Evolutionary conservation across 1,284 basidiomycete genomes (phyloP), one percentile per base, ranked within the genome.

Genomic region (Moniliophthora roreri): DNA sequence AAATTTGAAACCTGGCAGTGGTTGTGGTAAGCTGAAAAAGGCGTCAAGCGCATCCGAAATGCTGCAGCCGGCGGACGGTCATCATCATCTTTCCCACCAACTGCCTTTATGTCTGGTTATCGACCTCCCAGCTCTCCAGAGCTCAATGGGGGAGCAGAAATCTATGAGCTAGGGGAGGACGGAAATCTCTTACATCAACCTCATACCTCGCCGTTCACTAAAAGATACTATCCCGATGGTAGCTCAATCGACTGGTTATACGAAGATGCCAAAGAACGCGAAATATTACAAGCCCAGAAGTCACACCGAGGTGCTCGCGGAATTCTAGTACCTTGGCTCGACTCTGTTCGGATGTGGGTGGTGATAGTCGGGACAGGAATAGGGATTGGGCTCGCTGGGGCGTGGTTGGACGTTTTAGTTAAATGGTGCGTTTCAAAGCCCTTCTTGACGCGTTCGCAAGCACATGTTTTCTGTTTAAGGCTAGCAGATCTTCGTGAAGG

Each of bases 351-450:
- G 44, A 77, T 86, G 61, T 90, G 87, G 87, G 66, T 89, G 37
- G 81, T 89, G 34, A 77, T 87, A 20, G 75, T 89, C 50, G 60
- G 79, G 45, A 86, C 85, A 11, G 87, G 87, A 10, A 63, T 85
- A n/a, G 82, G 84, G 0, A 81, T 88, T 45, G 88, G 89, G 1
- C 68, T 85, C 3, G 76, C 82, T 20, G 88, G 88, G 23, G 88
- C 85, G 5, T 88, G 82, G 79, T 63, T 91, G 52, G 89, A 91
- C 66, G 80, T 91, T 4, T 69, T 90, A 26, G 86, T 89, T 8
- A 82, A 82, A 67, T 91, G 88, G 89, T 85, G 65, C 53, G 78
- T 48, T 26, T 51, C 36, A 34, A 18, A n/a, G 46, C 2, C 18
- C 10, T 36, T 52, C 48, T 21, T 15, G 18, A 35, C 20, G 32